These are phyloP conservation scores for Penicillium pulvis DNA, from an alignment of 495 filamentous ascomycete genomes.

Conservation along the genomic window DNA sequence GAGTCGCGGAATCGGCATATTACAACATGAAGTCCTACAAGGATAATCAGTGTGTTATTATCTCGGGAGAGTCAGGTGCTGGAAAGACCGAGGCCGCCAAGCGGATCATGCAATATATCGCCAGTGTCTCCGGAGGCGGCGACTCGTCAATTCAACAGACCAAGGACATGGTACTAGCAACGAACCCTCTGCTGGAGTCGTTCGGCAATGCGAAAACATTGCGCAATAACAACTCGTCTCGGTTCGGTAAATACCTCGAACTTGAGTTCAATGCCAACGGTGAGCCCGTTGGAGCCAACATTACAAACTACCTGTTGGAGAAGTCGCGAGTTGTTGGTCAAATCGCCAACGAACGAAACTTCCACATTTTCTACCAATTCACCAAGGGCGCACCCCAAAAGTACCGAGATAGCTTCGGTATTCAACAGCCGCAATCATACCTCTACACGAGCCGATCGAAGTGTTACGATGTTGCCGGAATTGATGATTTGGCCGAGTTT, in stretches of 20 bases:
- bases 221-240: conserved; percentile 97
- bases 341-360: conserved; percentile 94
- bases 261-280: conserved; percentile 94
- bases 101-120: conserved; percentile 99
- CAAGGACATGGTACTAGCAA: conserved; percentile 98
- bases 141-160: conserved; percentile 94
- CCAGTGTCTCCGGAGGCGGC: conserved; percentile 86
- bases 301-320: conserved; percentile 97
- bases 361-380: conserved; percentile 99
- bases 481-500: conserved; percentile 91
- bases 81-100: conserved; percentile 99
- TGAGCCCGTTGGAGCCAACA: conserved; percentile 93
- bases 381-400: conserved; percentile 88
- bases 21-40: conserved; percentile 99
- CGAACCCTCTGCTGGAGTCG: conserved; percentile 94
- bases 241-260: conserved; percentile 98
- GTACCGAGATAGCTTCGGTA: conserved; percentile 81
- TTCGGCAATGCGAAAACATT: conserved; percentile 98
- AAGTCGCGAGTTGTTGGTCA: conserved; percentile 96
- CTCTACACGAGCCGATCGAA: conserved; percentile 93
- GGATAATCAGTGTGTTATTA: conserved; percentile 99
- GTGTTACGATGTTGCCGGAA: conserved; percentile 89
- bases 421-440: conserved; percentile 92
- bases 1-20: conserved; percentile 93
- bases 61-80: conserved; percentile 96